A percentile compares a stretch with the other conserved stretches of the same genome.
Conservation (phyloP, 345 rosid genomes). For the Sonneratia caseolaris region DNA sequence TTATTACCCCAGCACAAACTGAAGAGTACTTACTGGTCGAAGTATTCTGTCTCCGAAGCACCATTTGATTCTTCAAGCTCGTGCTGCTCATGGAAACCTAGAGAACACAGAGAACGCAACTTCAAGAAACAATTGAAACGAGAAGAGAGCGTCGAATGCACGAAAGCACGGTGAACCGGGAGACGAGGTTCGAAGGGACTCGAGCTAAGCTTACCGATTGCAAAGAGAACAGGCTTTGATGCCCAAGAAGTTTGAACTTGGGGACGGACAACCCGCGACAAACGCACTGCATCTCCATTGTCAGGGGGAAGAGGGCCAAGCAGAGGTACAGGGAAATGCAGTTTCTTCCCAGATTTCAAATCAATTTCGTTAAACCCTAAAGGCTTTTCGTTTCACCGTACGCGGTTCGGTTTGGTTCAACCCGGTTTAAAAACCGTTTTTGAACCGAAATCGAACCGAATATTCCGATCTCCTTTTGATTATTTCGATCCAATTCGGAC, state of each 20-base stretch:
- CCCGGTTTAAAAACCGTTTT: too few species aligned
- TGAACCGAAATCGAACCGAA: too few species aligned
- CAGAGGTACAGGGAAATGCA: conserved; percentile 3
- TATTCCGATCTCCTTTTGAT: too few species aligned
- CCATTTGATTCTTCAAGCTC: conserved; percentile 12
- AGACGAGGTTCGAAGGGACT: not conserved
- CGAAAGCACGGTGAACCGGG: not conserved
- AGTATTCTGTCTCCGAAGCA: conserved; percentile 9
- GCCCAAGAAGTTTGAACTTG: conserved; percentile 17
- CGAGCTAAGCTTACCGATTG: conserved; percentile 23
- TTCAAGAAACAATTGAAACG: not conserved
- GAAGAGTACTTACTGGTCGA: conserved; percentile 21
- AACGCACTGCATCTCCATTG: conserved; percentile 39
- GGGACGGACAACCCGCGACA: conserved; percentile 34
- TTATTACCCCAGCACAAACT: not conserved
- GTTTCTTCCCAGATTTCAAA: not conserved
- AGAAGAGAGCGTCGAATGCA: not conserved
- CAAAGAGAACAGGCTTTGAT: conserved; percentile 9
- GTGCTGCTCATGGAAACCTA: conserved; percentile 25
- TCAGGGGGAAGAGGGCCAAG: not conserved
- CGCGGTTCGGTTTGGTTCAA: too few species aligned
- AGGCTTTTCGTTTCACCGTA: not conserved
- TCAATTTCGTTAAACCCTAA: conserved; percentile 25
- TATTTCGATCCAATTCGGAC: too few species aligned
- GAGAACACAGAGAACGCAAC: conserved; percentile 9